These are phyloP conservation scores for Fonsecaea nubica DNA, from an alignment of 2,329 filamentous ascomycete genomes.

Conservation along the genomic window DNA sequence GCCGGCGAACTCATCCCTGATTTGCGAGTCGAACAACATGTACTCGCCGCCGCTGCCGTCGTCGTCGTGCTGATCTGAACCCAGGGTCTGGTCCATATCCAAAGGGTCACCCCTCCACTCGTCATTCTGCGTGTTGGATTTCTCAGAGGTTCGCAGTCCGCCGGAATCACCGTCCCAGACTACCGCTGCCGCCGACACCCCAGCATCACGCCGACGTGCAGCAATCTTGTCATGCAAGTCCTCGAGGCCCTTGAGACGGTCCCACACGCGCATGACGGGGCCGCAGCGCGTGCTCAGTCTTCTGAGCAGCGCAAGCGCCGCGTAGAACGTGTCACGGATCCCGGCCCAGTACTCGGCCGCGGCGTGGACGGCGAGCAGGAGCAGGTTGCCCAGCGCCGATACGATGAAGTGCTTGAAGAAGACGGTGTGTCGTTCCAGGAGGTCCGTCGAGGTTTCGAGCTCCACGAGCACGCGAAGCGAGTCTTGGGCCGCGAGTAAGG, in stretches of 20 bases:
- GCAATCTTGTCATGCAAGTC: slow-evolving; percentile 19
- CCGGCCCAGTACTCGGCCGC: slow-evolving; percentile 9
- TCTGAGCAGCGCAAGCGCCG: slow-evolving; percentile 8
- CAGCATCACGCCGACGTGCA: too few relatives aligned
- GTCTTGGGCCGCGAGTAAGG: slow-evolving; percentile 11
- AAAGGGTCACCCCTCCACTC: too few relatives aligned
- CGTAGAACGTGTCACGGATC: slow-evolving; percentile 12
- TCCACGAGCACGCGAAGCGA: slow-evolving; percentile 11
- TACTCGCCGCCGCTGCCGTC: neutral
- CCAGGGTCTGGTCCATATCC: too few relatives aligned
- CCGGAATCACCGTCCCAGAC: neutral
- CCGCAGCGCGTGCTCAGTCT: slow-evolving; percentile 17
- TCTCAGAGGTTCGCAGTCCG: too few relatives aligned
- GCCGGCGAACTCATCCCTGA: slow-evolving; percentile 17
- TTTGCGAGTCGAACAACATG: slow-evolving; percentile 20
- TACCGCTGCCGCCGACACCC: too few relatives aligned
- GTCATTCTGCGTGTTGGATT: too few relatives aligned
- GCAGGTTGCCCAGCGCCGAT: slow-evolving; percentile 17
- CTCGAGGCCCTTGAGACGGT: slow-evolving; percentile 18
- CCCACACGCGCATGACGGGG: slow-evolving; percentile 13
- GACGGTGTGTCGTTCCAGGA: slow-evolving; percentile 12
- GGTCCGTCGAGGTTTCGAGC: slow-evolving; percentile 6
- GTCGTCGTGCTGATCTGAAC: too few relatives aligned
- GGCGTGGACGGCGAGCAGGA: slow-evolving; percentile 17
- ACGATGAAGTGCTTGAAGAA: slow-evolving; percentile 28